phyloP scores from a whole-genome alignment of 257 asterid species.

The Capsicum rhomboideum region DNA sequence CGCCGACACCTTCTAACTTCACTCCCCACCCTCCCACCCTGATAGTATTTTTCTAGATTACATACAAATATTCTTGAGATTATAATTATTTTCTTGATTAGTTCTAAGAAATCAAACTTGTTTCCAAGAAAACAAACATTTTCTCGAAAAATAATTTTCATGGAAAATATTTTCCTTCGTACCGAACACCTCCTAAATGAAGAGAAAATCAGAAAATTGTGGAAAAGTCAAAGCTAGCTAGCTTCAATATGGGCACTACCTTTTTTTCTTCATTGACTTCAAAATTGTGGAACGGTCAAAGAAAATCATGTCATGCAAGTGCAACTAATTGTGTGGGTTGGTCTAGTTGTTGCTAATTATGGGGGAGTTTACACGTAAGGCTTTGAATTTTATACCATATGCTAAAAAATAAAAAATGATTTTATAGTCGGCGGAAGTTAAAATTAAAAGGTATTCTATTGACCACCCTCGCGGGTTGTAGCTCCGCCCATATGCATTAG shows the following conservation, averaged over 20 bases:
- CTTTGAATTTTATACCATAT: neutral
- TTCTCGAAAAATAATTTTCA: neutral
- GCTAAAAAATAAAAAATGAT: neutral
- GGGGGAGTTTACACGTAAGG: neutral
- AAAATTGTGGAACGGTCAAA: neutral
- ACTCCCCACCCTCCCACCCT: too few relatives aligned
- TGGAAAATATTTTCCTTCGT: too few relatives aligned
- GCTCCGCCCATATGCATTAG: neutral
- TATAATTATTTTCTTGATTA: neutral
- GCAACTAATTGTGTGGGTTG: neutral
- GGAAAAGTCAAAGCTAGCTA: neutral
- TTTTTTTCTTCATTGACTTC: neutral
- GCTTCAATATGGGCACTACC: neutral
- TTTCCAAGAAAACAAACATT: neutral
- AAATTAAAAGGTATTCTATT: too few relatives aligned
- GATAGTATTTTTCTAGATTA: too few relatives aligned
- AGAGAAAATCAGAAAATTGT: neutral
- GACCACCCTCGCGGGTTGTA: neutral
- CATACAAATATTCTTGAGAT: neutral
- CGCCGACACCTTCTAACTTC: too few relatives aligned
- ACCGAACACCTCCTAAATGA: neutral
- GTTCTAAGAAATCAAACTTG: too few relatives aligned
- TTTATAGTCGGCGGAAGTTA: neutral
- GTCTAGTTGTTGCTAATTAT: neutral
- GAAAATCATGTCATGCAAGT: too few relatives aligned